phyloP scores from a whole-genome alignment of 805 yeast species.

The Teunomyces aglyptinius region DNA sequence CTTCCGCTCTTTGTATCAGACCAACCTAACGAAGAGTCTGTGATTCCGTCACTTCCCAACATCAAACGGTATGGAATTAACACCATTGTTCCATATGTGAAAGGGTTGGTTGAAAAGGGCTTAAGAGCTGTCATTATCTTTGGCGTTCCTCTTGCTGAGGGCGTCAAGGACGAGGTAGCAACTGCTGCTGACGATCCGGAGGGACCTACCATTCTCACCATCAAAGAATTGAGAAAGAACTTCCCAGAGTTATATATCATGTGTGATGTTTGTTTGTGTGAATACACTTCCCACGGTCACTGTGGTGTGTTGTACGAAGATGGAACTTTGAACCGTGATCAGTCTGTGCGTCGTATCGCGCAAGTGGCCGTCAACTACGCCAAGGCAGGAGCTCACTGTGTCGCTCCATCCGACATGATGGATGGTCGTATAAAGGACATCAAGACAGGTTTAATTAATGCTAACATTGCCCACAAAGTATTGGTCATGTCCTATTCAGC shows the following conservation, averaged over 20 bases:
- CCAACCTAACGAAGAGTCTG: slow-evolving; percentile 71
- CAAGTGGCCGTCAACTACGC: slow-evolving; percentile 96
- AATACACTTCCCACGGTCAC: slow-evolving; percentile 96
- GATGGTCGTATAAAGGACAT: slow-evolving; percentile 92
- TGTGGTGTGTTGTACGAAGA: slow-evolving; percentile 90
- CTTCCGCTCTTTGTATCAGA: slow-evolving; percentile 89
- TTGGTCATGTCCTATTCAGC: slow-evolving; percentile 94
- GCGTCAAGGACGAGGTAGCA: slow-evolving; percentile 76
- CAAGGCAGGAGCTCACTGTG: slow-evolving; percentile 90
- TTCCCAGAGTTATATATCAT: slow-evolving; percentile 85
- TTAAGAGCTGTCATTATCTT: slow-evolving; percentile 81
- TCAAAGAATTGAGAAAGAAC: slow-evolving; percentile 56
- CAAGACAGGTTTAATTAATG: slow-evolving; percentile 77
- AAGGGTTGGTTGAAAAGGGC: slow-evolving; percentile 72
- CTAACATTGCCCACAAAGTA: slow-evolving; percentile 80
- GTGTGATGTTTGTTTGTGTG: slow-evolving; percentile 96
- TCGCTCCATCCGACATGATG: slow-evolving; percentile 97
- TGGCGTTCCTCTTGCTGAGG: slow-evolving; percentile 82
- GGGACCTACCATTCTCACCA: slow-evolving; percentile 88
- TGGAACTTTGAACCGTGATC: slow-evolving; percentile 75
- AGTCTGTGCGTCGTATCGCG: slow-evolving; percentile 78
- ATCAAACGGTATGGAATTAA: slow-evolving; percentile 86
- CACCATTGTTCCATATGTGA: slow-evolving; percentile 70
- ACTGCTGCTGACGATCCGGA: slow-evolving; percentile 93
- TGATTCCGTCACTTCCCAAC: slow-evolving; percentile 78